Base-by-base conservation (phyloP, 768 basidiomycete species). In the Tricholoma furcatifolium region DNA sequence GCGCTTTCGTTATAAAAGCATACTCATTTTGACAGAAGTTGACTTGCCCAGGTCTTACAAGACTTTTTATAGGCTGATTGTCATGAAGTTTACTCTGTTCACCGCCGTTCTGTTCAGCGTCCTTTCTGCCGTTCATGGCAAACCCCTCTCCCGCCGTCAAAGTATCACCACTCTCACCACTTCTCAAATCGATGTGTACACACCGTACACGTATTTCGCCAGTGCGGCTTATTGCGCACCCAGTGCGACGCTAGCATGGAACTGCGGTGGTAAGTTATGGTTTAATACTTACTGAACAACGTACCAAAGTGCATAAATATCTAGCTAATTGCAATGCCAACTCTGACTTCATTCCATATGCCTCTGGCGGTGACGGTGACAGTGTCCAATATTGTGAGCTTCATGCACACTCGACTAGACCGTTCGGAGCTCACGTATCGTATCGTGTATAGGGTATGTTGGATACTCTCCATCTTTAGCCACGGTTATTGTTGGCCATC, bases 321-420 rank as follows among this genome's bases (percentile, higher is more conserved):
- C n/a, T 24, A 80, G 80, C 63, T 0, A 75, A 74, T 44, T 83
- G 80, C 54, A 56, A 67, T 14, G 74, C 75, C 6, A 81, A 78
- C 51, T 65, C 79, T 1, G 65, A 58, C 5, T 83, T 83, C 62
- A 57, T 70, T 9, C 78, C 80, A 9, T 63, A 75, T 10, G 78
- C 75, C 8, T 74, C 79, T 8, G 80, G 82, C 0, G 80, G 80
- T 6, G 72, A 81, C 53, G 80, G 77, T 1, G 46, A 45, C 20
- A 49, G 50, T 6, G 58, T 68, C 9, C 77, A 79, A 59, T 78
- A 65, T 51, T 83, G 81, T 55, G 41, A 15, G 58, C 47, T 11
- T 7, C 31, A 17, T 20, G 24, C 6, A 24, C 21, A n/a, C 6
- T 8, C 14, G 34, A 27, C 27, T 11, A 7, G 2, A 17, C 14